phyloP scores from a whole-genome alignment of 441 rosid genomes.

The Euphorbia corollata region DNA sequence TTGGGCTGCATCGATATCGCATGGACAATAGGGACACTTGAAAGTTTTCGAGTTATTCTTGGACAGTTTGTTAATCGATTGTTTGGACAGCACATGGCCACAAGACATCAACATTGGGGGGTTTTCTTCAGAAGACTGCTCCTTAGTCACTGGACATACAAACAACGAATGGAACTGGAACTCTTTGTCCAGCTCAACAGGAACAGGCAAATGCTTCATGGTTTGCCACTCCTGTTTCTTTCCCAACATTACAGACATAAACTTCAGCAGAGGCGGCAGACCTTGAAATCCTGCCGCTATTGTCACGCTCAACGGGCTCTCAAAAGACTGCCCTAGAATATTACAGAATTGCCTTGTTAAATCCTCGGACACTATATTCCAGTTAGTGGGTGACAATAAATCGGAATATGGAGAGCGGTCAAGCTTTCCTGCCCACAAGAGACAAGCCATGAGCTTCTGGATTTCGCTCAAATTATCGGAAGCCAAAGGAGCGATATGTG shows the following conservation, averaged over 20 bases:
- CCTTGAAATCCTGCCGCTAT: slow-evolving; percentile 45
- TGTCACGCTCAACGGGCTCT: slow-evolving; percentile 39
- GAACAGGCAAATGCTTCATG: slow-evolving; percentile 43
- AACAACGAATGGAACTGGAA: slow-evolving; percentile 49
- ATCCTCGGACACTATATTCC: slow-evolving; percentile 35
- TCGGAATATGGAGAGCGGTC: slow-evolving; percentile 38
- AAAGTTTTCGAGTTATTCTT: slow-evolving; percentile 36
- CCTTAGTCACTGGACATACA: slow-evolving; percentile 46
- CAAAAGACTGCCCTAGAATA: slow-evolving; percentile 36
- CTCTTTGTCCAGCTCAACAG: slow-evolving; percentile 39
- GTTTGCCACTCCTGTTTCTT: slow-evolving; percentile 45
- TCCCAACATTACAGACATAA: slow-evolving; percentile 37
- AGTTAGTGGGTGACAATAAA: slow-evolving; percentile 29
- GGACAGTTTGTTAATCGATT: slow-evolving; percentile 43
- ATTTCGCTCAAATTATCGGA: slow-evolving; percentile 28
- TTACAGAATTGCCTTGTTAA: slow-evolving; percentile 37
- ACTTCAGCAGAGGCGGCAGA: slow-evolving; percentile 41
- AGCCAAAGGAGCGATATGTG: slow-evolving; percentile 31
- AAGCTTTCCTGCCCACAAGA: slow-evolving; percentile 38
- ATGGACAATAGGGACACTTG: slow-evolving; percentile 48
- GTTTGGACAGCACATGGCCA: slow-evolving; percentile 48
- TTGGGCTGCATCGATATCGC: slow-evolving; percentile 27
- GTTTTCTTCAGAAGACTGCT: slow-evolving; percentile 42
- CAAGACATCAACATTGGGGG: slow-evolving; percentile 48
- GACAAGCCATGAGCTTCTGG: slow-evolving; percentile 40